These are phyloP conservation scores for Amphibolis antarctica DNA, from an alignment of 106 monocot genomes.

Conservation along the genomic window DNA sequence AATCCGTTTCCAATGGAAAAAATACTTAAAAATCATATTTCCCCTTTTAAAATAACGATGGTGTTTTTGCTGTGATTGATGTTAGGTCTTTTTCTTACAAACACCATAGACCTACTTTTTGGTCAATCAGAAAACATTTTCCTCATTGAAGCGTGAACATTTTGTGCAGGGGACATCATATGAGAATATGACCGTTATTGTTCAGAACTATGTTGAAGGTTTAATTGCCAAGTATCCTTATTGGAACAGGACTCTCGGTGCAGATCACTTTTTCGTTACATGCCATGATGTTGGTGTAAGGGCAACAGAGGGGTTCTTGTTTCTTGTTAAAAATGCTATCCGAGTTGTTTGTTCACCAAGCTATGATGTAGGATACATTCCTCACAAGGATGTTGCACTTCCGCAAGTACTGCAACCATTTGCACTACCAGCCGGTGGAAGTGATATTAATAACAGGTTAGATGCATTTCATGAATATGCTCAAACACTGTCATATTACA, in stretches of 20 bases:
- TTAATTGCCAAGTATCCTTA: constrained; percentile 91
- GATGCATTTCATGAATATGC: background rate
- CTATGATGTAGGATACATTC: constrained; percentile 79
- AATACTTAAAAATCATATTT: too few relatives aligned
- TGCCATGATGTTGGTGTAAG: constrained; percentile 99
- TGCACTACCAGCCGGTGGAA: constrained; percentile 84
- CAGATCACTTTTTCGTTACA: constrained; percentile 90
- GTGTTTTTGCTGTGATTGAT: too few relatives aligned
- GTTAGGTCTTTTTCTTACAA: too few relatives aligned
- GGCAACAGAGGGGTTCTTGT: constrained; percentile 74
- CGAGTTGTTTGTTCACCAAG: constrained; percentile 91
- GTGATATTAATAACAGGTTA: constrained; percentile 81
- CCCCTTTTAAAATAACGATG: too few relatives aligned
- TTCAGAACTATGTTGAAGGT: constrained; percentile 72
- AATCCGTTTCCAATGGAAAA: too few relatives aligned
- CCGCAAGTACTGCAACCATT: constrained; percentile 95
- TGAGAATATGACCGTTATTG: constrained; percentile 92
- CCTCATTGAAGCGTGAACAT: constrained; percentile 2
- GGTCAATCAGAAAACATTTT: too few relatives aligned
- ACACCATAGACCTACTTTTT: too few relatives aligned
- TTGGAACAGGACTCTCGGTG: constrained; percentile 91
- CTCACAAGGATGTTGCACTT: constrained; percentile 94
- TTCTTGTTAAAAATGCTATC: constrained; percentile 75
- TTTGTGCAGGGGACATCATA: constrained; percentile 76
- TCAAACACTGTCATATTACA: too few relatives aligned